Evolutionary conservation across 495 filamentous ascomycete genomes (phyloP), one percentile per base, ranked within the genome.

Genomic region (Pseudotulostoma volvatum): DNA sequence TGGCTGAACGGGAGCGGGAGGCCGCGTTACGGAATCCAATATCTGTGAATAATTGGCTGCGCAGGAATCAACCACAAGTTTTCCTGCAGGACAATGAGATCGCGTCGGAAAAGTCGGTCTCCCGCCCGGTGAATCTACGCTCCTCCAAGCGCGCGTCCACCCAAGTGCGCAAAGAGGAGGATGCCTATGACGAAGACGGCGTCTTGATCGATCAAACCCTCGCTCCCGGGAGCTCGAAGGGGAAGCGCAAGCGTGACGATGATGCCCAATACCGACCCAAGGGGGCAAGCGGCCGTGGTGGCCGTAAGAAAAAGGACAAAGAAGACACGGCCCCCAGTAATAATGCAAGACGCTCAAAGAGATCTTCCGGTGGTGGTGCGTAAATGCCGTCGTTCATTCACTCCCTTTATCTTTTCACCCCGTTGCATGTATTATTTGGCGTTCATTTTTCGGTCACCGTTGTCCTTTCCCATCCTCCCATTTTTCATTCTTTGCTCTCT

Each of bases 31-130:
- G 74, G 19, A 95, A 93, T 48, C 84, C 81, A 0, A 76, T 81
- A 28, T 84, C 79, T 18, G 83, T 92, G 1, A 84, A 86, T 61
- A 90, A 88, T 55, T 95, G 87, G 87, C 63, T 95, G 16, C 73
- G 82, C 23, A 74, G 76, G 41, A 73, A 92, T 50, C 80, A 84
- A 40, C 85, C 85, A 0, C 74, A 85, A 41, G 78, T 79, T 15
- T 90, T 87, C 59, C 60, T 92, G 0, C 81, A 88, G 52, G 83
- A 87, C 47, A 77, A 77, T 38, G 84, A 88, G 52, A 57, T 59
- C 21, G 61, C 56, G 16, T 73, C 74, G 7, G 77, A 78, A 40
- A 78, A 77, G 47, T 72, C 74, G 18, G 34, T 9, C 37, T 55
- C 59, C 18, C 50, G 63, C 18, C 57, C 66, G 17, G 53, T 60